These are phyloP conservation scores for Lichtheimia hyalospora DNA, from an alignment of 371 early-diverging fungal genomes.

Conservation along the genomic window DNA sequence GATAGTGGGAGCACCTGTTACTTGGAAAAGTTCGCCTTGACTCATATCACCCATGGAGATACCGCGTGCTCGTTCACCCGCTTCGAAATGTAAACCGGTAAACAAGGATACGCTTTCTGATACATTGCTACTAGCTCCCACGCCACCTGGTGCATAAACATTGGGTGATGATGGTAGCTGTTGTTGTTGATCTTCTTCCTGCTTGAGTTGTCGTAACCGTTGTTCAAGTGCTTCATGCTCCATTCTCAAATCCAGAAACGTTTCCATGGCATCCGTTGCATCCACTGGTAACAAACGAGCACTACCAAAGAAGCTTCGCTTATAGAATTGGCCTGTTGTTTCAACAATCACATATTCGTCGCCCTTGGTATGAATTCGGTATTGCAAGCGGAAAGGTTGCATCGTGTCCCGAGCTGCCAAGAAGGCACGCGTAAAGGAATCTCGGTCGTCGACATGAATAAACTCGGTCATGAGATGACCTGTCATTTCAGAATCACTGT, in stretches of 20 bases:
- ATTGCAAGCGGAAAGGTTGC: conserved; percentile 39
- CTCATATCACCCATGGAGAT: conserved; percentile 30
- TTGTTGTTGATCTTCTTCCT: not conserved
- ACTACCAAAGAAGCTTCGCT: conserved; percentile 47
- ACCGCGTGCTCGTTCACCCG: conserved; percentile 35
- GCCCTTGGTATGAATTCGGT: conserved; percentile 53
- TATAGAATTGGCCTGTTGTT: conserved; percentile 44
- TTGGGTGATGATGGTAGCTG: conserved; percentile 3
- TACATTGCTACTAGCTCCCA: conserved; percentile 18
- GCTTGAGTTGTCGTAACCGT: conserved; percentile 7
- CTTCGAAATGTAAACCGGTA: conserved; percentile 35
- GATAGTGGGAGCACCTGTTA: conserved; percentile 10
- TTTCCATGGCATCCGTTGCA: conserved; percentile 49
- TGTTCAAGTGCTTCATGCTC: conserved; percentile 50
- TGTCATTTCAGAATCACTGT: conserved; percentile 56
- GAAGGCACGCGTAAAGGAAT: conserved; percentile 17
- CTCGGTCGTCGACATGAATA: conserved; percentile 45
- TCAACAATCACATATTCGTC: conserved; percentile 49
- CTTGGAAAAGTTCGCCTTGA: conserved; percentile 23
- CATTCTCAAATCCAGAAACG: conserved; percentile 54
- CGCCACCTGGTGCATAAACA: conserved; percentile 37
- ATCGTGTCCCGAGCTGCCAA: conserved; percentile 42
- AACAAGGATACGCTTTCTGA: conserved; percentile 29
- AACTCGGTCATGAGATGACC: conserved; percentile 54
- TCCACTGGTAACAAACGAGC: conserved; percentile 50